phyloP scores from a whole-genome alignment of 306 rosid species.

The Cucurbita moschata region DNA sequence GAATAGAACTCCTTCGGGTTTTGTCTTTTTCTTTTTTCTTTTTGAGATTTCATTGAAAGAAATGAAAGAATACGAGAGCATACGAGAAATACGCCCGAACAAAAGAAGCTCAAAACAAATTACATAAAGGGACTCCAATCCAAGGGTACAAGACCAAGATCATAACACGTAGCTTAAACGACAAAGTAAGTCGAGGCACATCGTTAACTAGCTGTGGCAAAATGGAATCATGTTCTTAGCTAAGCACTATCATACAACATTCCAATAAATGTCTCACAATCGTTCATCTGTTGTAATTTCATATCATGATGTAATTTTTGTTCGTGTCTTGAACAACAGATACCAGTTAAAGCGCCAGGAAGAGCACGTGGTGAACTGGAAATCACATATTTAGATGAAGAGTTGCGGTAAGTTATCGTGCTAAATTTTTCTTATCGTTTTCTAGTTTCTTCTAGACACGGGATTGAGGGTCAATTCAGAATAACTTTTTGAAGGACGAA shows the following conservation, averaged over 20 bases:
- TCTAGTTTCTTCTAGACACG: neutral
- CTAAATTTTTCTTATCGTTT: neutral
- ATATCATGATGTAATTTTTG: neutral
- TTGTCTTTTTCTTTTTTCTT: neutral
- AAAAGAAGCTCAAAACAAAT: no score
- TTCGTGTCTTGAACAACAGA: constrained; percentile 26
- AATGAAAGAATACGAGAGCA: no score
- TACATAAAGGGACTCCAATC: no score
- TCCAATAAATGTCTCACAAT: neutral
- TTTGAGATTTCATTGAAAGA: no score
- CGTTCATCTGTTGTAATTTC: neutral
- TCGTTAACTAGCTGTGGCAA: neutral
- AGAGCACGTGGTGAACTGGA: constrained; percentile 84
- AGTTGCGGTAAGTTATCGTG: constrained; percentile 46
- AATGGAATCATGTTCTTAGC: neutral
- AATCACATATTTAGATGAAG: constrained; percentile 78
- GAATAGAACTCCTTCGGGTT: neutral
- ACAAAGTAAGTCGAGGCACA: no score
- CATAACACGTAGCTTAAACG: no score
- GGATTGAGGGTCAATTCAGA: neutral
- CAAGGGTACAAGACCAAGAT: no score
- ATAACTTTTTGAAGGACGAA: no score
- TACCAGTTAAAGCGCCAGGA: constrained; percentile 83
- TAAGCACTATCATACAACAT: neutral
- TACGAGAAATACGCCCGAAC: no score